Base-by-base conservation (phyloP, 768 basidiomycete genomes). In the Leccinum uliginosum region DNA sequence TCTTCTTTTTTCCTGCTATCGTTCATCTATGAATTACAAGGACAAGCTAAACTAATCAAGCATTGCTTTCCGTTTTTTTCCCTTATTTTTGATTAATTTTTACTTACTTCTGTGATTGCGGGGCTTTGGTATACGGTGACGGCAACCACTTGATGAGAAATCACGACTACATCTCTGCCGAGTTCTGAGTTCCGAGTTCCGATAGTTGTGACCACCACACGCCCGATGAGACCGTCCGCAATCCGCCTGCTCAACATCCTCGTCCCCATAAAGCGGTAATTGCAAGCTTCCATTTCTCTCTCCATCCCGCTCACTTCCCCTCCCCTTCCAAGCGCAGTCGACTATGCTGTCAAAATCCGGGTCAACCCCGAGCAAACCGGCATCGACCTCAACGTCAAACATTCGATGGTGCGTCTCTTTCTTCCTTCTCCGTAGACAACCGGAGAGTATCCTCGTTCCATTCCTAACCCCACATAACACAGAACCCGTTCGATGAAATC, bases 401-500 rank as follows among this genome's bases (percentile, higher is more conserved):
- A 99, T 75, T 95, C 93, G 2, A 98, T 99, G 95, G 96, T 94
- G 62, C 63, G 86, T 65, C 43, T 7, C 35, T 12, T 35, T 30
- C 40, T 34, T 23, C 14, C 3, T 38, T 38, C 40, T 43, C 40
- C 2, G 40, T 0, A 21, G 40, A 43, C 19, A 21, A 43, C 40
- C 19, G n/a, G 11, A 21, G 19, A 12, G 40, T 19, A 43, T 6
- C 19, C 40, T 43, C 40, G 11, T 19, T 19, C 19, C 5, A 40
- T n/a, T 40, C 38, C 35, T 38, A 10, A 38, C 17, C 17, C 35
- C 17, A 4, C 0, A 43, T 10, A 19, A 19, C 40, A 55, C 65
- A 98, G 95, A 98, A 98, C 73, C 96, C 97, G 0, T 98, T 98
- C 67, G 96, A 98, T 71, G 97, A 99, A 76, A 98, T 98, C 68